Base-by-base conservation (phyloP, 1,139 yeast genomes). In the Magnusiomyces paraingens region DNA sequence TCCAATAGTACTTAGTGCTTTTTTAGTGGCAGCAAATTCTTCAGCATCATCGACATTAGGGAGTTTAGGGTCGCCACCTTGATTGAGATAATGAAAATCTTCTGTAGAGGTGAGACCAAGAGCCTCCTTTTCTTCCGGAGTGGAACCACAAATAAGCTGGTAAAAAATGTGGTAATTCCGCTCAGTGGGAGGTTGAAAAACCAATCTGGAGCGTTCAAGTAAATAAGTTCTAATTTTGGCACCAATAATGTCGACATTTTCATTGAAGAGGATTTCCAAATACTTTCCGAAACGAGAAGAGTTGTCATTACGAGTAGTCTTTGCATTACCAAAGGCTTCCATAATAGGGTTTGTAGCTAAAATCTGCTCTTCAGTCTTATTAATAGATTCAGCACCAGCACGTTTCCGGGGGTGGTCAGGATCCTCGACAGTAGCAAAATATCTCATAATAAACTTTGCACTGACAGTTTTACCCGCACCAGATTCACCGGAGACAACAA, bases 381-480 rank as follows among this genome's bases (percentile, higher is more conserved):
- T 85, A 85, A 93, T 84, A 62, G 89, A 94, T 50, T 83, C 80
- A 57, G 74, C 74, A 22, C 49, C 53, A 12, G 58, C 52, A 40
- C 53, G 55, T 51, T 62, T 60, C 44, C 67, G 61, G 1, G 70
- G 70, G 61, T 76, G 69, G 51, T 76, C 78, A 49, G 77, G 75
- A 58, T 83, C 87, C 66, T 91, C 98, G 18, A 93, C 97, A 10
- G 96, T 84, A 3, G 99, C 98, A 71, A 93, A 91, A 70, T 90
- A 93, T 68, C 98, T 82, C 99, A 93, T 93, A 61, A 93, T 93
- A 70, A 88, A 93, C 70, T 93, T 93, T 51, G 99, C 99, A 59
- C 94, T 83, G 45, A 93, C 98, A 1, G 99, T 94, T 67, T 93
- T 94, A 71, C 99, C 99, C 22, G 99, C 99, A 70, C 99, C 99